phyloP scores from a whole-genome alignment of 1,139 yeast genomes.

The Taiozyma sp. region DNA sequence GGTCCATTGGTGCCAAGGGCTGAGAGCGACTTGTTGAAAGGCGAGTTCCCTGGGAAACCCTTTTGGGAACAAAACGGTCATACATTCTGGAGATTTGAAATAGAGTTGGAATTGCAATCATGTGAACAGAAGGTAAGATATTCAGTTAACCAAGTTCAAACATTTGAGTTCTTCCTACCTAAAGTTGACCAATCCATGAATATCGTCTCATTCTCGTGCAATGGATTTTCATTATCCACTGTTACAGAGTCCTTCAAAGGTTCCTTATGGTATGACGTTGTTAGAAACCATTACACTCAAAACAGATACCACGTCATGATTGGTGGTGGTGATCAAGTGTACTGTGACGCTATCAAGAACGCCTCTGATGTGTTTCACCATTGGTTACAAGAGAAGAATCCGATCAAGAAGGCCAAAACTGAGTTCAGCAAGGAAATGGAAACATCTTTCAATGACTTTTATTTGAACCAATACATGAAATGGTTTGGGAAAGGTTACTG shows the following conservation, averaged over 20 bases:
- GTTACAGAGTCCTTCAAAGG: constrained; percentile 66
- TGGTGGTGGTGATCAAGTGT: constrained; percentile 97
- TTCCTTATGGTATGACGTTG: constrained; percentile 82
- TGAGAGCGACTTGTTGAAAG: constrained; percentile 24
- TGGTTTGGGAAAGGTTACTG: constrained; percentile 94
- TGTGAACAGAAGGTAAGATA: constrained; percentile 62
- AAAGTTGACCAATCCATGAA: constrained; percentile 63
- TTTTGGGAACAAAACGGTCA: constrained; percentile 46
- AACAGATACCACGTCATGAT: constrained; percentile 87
- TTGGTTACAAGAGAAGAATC: constrained; percentile 58
- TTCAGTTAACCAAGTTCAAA: constrained; percentile 39
- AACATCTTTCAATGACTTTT: constrained; percentile 57
- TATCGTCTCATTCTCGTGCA: constrained; percentile 79
- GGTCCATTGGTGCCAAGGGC: constrained; percentile 24
- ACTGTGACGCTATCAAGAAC: constrained; percentile 75
- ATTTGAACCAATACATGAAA: constrained; percentile 65
- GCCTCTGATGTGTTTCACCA: constrained; percentile 48
- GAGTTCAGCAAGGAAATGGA: constrained; percentile 43
- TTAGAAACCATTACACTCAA: constrained; percentile 52
- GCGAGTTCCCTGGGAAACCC: constrained; percentile 41
- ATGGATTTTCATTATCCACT: constrained; percentile 82
- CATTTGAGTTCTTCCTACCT: constrained; percentile 55
- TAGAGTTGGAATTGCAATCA: constrained; percentile 41
- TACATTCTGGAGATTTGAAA: constrained; percentile 59
- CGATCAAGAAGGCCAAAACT: constrained; percentile 38